Percentiles rank a stretch among this genome's conserved stretches.
Conservation (phyloP, 345 rosid genomes). For the Raphanus raphanistrum region DNA sequence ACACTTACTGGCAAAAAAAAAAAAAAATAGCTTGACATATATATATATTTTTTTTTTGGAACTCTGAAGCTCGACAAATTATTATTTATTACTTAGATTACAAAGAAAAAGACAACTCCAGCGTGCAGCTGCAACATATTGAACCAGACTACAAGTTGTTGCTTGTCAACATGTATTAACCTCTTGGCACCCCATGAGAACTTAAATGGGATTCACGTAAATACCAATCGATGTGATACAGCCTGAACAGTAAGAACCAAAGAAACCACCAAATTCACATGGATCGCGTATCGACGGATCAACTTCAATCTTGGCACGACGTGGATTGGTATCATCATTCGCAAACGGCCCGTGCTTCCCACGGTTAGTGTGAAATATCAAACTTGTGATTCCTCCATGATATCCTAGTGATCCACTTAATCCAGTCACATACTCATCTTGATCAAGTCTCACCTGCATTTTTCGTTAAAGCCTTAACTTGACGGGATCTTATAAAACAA, state of each 20-base stretch:
- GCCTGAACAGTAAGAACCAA: neutral
- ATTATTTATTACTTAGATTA: too few relatives aligned
- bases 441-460: neutral
- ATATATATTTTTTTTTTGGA: too few relatives aligned
- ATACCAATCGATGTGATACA: neutral
- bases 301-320: neutral
- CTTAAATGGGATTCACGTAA: neutral
- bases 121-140: too few relatives aligned
- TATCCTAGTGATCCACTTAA: neutral
- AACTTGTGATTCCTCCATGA: neutral
- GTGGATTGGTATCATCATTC: neutral
- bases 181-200: neutral
- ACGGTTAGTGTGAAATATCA: neutral
- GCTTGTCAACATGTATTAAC: too few relatives aligned
- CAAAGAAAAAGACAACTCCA: too few relatives aligned
- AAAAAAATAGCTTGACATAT: too few relatives aligned
- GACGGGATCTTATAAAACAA: neutral
- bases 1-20: too few relatives aligned
- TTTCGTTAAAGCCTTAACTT: neutral
- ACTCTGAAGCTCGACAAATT: too few relatives aligned
- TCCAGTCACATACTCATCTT: neutral
- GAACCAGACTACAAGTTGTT: too few relatives aligned
- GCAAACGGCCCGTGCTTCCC: neutral
- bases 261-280: slow-evolving; percentile 3
- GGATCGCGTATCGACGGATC: neutral